A percentile compares a stretch with the other conserved stretches of the same genome.
Conservation (phyloP, 768 basidiomycete genomes). For the Tylopilus plumbeoviolaceoides region DNA sequence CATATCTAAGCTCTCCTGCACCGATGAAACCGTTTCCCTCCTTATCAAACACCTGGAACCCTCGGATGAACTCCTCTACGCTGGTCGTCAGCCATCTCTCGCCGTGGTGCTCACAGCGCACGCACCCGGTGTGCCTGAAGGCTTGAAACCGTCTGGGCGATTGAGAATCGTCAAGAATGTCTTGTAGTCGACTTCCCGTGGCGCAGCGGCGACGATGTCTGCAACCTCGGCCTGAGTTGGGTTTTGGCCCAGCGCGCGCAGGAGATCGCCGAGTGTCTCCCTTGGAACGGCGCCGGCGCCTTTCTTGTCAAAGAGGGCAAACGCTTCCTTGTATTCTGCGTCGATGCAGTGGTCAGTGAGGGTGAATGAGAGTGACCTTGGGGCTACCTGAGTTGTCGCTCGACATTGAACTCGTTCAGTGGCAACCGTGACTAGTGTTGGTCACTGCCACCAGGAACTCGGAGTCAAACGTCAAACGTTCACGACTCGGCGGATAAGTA, state of each 20-base stretch:
- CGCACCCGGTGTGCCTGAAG: constrained; percentile 90
- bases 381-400: constrained; percentile 51
- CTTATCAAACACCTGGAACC: constrained; percentile 97
- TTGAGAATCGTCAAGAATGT: constrained; percentile 89
- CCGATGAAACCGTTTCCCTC: constrained; percentile 72
- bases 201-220: constrained; percentile 68
- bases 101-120: neutral
- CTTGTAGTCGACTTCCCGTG: constrained; percentile 89
- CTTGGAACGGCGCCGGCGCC: constrained; percentile 88
- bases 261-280: constrained; percentile 85
- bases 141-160: constrained; percentile 94
- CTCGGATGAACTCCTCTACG: constrained; percentile 98
- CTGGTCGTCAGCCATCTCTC: neutral
- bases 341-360: constrained; percentile 1
- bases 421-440: neutral
- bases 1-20: constrained; percentile 66
- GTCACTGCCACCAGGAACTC: too few species aligned
- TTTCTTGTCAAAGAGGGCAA: constrained; percentile 96
- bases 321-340: constrained; percentile 95
- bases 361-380: neutral
- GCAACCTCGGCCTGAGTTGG: constrained; percentile 98
- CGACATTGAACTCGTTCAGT: constrained; percentile 21
- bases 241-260: constrained; percentile 94
- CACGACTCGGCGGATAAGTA: too few species aligned
- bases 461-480: too few species aligned